Conservation (phyloP, 2,329 filamentous ascomycete genomes). For the Colletotrichum tofieldiae region DNA sequence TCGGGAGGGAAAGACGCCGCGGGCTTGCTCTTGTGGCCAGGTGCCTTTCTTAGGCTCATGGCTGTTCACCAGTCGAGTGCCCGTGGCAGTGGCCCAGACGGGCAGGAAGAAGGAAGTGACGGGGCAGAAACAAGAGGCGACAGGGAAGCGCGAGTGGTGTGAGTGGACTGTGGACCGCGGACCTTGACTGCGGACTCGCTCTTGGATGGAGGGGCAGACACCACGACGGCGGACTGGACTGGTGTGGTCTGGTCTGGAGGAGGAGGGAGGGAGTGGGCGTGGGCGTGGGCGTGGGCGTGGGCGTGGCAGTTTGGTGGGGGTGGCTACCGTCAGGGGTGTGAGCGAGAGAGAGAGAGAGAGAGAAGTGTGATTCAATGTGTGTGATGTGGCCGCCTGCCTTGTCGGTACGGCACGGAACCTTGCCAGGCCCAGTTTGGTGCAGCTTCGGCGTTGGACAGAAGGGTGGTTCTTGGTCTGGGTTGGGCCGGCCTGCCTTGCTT, state of each 20-base stretch:
- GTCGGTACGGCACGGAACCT: constrained; percentile 29
- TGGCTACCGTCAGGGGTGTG: not conserved
- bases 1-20: constrained; percentile 30
- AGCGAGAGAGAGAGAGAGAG: not conserved
- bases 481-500: constrained; percentile 12
- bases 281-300: constrained; percentile 6
- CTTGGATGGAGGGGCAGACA: constrained; percentile 1
- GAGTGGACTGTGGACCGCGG: constrained; percentile 17
- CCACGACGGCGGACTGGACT: constrained; percentile 2
- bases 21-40: constrained; percentile 41
- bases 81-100: constrained; percentile 30
- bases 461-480: not conserved
- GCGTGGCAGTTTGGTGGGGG: constrained; percentile 20
- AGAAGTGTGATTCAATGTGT: constrained; percentile 20
- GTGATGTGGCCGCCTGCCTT: constrained; percentile 12
- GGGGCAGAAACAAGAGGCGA: constrained; percentile 34
- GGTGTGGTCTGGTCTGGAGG: constrained; percentile 3
- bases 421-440: constrained; percentile 13
- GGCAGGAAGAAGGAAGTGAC: constrained; percentile 35
- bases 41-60: constrained; percentile 40
- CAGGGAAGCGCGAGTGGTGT: constrained; percentile 32
- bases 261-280: constrained; percentile 5
- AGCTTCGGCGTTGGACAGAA: not conserved
- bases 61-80: constrained; percentile 27
- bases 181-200: constrained; percentile 12